These are phyloP conservation scores for Tetrahymena elliotti DNA, from an alignment of 73 alveolate species.

Conservation along the genomic window DNA sequence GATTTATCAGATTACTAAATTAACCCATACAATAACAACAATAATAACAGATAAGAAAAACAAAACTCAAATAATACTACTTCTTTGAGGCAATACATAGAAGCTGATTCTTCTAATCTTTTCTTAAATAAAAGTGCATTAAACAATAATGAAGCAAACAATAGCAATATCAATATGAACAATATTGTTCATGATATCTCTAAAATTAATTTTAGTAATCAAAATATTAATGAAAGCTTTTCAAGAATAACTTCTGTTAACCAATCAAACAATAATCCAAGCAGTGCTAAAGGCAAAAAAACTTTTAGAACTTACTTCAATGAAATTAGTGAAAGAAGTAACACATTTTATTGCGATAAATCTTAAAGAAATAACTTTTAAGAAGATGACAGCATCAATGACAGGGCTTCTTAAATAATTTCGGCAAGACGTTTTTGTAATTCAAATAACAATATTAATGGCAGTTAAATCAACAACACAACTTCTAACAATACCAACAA, in stretches of 20 bases:
- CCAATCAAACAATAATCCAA: neutral
- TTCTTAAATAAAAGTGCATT: neutral
- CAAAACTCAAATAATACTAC: neutral
- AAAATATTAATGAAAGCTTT: neutral
- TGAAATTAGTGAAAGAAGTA: neutral
- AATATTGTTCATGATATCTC: neutral
- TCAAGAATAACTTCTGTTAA: neutral
- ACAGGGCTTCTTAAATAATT: neutral
- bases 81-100: neutral
- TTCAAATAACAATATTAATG: neutral
- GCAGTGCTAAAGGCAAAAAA: neutral
- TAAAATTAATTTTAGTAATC: neutral
- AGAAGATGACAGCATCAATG: neutral
- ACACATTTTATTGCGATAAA: neutral
- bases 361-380: neutral
- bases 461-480: neutral
- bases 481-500: neutral
- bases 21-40: neutral
- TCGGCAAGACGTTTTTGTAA: neutral
- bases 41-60: neutral
- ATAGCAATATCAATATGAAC: neutral
- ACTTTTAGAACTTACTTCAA: neutral
- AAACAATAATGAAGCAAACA: neutral
- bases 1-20: neutral
- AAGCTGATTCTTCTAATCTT: neutral